phyloP scores from a whole-genome alignment of 768 basidiomycete species.

The Hygrophoropsis aurantiaca region DNA sequence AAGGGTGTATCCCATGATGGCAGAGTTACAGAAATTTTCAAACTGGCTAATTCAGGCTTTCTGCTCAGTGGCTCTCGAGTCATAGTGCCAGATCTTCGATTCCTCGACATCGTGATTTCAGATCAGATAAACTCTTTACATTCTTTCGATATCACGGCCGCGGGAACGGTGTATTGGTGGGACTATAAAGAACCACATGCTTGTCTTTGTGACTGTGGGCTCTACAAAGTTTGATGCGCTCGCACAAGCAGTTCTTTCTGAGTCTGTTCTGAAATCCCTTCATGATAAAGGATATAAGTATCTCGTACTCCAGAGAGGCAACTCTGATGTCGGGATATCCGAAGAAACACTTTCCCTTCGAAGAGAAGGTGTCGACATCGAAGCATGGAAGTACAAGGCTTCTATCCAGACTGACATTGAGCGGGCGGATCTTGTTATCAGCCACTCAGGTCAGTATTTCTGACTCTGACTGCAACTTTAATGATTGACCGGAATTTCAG shows the following conservation, averaged over 20 bases:
- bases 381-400: slow-evolving; percentile 74
- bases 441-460: slow-evolving; percentile 79
- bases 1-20: slow-evolving; percentile 85
- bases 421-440: slow-evolving; percentile 77
- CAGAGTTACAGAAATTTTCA: neutral
- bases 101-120: too few species aligned
- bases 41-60: neutral
- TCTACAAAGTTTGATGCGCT: slow-evolving; percentile 85
- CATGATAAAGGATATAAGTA: slow-evolving; percentile 51
- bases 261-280: slow-evolving; percentile 57
- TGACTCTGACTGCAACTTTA: neutral
- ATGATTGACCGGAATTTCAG: slow-evolving; percentile 39
- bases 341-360: slow-evolving; percentile 17
- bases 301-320: slow-evolving; percentile 78
- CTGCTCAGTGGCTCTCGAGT: too few species aligned
- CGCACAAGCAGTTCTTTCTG: slow-evolving; percentile 57
- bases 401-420: slow-evolving; percentile 66
- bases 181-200: slow-evolving; percentile 18
- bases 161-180: too few species aligned
- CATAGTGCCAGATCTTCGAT: too few species aligned
- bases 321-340: slow-evolving; percentile 47
- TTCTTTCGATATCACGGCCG: too few species aligned
- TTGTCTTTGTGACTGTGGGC: slow-evolving; percentile 82
- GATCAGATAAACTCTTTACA: too few species aligned
- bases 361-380: slow-evolving; percentile 49